Conservation (phyloP, 306 rosid genomes). For the Cucurbita pepo region DNA sequence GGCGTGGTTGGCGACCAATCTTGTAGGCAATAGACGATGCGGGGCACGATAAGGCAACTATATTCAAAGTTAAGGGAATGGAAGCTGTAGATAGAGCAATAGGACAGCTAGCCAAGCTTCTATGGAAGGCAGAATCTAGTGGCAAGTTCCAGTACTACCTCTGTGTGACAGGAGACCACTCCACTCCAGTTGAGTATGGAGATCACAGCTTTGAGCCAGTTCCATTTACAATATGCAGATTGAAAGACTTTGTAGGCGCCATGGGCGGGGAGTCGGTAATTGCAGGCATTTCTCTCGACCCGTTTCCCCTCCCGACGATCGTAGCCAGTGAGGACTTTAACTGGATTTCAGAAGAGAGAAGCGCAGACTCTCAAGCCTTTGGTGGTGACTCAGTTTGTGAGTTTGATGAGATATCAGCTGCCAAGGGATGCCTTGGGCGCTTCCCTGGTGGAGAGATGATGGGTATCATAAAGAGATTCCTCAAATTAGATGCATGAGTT, state of each 20-base stretch:
- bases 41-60: constrained; percentile 78
- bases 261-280: constrained; percentile 45
- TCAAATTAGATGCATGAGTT: constrained; percentile 23
- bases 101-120: constrained; percentile 77
- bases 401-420: constrained; percentile 55
- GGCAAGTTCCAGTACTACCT: constrained; percentile 51
- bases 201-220: constrained; percentile 97
- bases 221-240: constrained; percentile 56
- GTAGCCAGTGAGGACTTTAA: constrained; percentile 33
- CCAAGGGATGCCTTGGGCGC: constrained; percentile 85
- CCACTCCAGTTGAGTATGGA: constrained; percentile 95
- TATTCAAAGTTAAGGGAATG: constrained; percentile 67
- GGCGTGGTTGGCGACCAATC: background rate
- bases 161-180: constrained; percentile 86
- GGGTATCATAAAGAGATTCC: constrained; percentile 64
- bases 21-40: constrained; percentile 95
- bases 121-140: constrained; percentile 66
- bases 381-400: constrained; percentile 63
- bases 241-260: constrained; percentile 57
- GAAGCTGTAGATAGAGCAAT: constrained; percentile 81
- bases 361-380: constrained; percentile 17
- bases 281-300: constrained; percentile 30
- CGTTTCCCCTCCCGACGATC: constrained; percentile 70
- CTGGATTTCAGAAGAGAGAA: constrained; percentile 19
- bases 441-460: constrained; percentile 93